These are phyloP conservation scores for Neonectria punicea DNA, from an alignment of 2,329 filamentous ascomycete species.

Conservation along the genomic window DNA sequence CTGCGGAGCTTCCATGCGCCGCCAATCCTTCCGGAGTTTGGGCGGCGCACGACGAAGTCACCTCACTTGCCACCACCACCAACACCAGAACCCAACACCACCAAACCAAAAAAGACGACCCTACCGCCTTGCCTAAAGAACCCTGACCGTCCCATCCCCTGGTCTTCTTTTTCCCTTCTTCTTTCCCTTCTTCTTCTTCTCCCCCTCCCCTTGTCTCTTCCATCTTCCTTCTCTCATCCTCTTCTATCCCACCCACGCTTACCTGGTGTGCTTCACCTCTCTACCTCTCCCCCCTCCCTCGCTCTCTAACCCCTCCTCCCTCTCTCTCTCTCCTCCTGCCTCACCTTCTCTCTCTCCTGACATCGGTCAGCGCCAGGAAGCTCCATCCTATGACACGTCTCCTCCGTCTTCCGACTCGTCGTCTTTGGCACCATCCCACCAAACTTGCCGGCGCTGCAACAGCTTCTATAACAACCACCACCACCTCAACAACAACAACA, in stretches of 20 bases:
- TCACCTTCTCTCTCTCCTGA: not conserved
- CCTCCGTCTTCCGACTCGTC: constrained; percentile 30
- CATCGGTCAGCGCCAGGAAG: not conserved
- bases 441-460: constrained; percentile 8
- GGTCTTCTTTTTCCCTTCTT: constrained; percentile 4
- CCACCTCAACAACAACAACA: constrained; percentile 5
- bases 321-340: not conserved
- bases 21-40: not conserved
- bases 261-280: too few relatives aligned
- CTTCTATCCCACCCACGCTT: not conserved
- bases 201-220: constrained; percentile 1
- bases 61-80: not conserved
- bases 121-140: not conserved
- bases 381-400: constrained; percentile 39
- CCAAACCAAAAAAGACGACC: too few relatives aligned
- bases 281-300: not conserved
- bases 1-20: not conserved
- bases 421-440: constrained; percentile 29
- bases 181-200: constrained; percentile 4
- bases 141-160: not conserved
- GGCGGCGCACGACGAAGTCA: not conserved
- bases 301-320: constrained; percentile 3
- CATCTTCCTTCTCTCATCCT: constrained; percentile 8
- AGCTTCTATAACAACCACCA: not conserved
- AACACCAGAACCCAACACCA: not conserved